Evolutionary conservation across 2,329 filamentous ascomycete genomes (phyloP).

Genomic region (Escovopsis weberi): DNA sequence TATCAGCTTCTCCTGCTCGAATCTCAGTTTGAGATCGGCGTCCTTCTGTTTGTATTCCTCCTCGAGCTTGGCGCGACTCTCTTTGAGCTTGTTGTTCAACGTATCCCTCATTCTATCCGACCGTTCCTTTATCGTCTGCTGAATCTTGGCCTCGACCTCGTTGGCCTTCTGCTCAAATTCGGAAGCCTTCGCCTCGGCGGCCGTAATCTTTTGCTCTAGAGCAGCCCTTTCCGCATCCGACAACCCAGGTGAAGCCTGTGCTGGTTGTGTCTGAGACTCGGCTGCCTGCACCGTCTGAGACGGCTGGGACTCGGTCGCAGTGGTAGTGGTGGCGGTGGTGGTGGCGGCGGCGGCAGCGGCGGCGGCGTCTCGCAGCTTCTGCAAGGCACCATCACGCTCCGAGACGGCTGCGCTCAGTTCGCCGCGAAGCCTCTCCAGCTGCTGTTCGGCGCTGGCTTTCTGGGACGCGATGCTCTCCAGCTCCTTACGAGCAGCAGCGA

Average conservation of each 20-base stretch:
- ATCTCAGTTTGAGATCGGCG: constrained; percentile 36
- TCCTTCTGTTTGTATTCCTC: constrained; percentile 40
- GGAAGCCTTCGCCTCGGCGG: constrained; percentile 44
- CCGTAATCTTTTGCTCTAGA: constrained; percentile 47
- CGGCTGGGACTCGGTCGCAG: constrained; percentile 1
- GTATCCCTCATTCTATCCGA: constrained; percentile 55
- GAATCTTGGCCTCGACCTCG: constrained; percentile 48
- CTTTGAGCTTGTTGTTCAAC: constrained; percentile 56
- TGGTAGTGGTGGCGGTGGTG: constrained; percentile 6
- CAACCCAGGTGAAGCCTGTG: constrained; percentile 17
- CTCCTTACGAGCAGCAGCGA: constrained; percentile 39
- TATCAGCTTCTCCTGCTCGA: constrained; percentile 50
- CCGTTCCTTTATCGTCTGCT: constrained; percentile 46
- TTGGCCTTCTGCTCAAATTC: constrained; percentile 50
- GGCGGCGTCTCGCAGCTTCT: constrained; percentile 19
- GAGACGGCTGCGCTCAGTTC: constrained; percentile 49
- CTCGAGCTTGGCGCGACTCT: constrained; percentile 40
- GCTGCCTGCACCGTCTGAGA: background rate
- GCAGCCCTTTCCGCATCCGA: constrained; percentile 44
- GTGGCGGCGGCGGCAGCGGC: constrained; percentile 5
- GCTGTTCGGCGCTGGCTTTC: constrained; percentile 52
- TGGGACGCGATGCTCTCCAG: constrained; percentile 52
- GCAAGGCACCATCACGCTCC: constrained; percentile 48
- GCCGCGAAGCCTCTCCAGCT: constrained; percentile 36
- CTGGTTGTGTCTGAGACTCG: constrained; percentile 2